Percentiles rank a stretch among this genome's conserved stretches.
phyloP scores from a whole-genome alignment of 2,329 filamentous ascomycete genomes.

The Pseudogymnoascus sp. region DNA sequence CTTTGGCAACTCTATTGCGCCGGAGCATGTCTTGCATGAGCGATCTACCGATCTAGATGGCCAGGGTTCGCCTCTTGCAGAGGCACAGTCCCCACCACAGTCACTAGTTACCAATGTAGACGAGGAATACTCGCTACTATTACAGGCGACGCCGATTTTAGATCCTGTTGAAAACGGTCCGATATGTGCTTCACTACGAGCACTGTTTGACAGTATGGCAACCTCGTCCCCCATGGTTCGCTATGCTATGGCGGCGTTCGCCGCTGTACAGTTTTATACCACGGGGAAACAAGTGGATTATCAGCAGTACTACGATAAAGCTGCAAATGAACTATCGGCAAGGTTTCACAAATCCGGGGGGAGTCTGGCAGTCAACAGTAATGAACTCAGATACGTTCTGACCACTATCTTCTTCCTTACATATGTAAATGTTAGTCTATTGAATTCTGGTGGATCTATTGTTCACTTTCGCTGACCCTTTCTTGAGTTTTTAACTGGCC shows the following conservation, averaged over 20 bases:
- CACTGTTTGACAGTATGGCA: conserved; percentile 5
- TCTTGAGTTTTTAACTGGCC: conserved; percentile 5
- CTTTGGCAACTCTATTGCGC: not conserved
- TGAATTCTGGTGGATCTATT: not conserved
- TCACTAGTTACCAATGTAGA: conserved; percentile 1
- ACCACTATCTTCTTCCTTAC: conserved; percentile 4
- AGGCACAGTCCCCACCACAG: not conserved
- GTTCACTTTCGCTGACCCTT: not conserved
- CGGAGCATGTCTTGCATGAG: not conserved
- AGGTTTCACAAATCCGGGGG: not conserved
- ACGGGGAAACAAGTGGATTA: conserved; percentile 4
- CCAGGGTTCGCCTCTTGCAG: not conserved
- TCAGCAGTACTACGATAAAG: conserved; percentile 1
- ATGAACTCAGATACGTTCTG: conserved; percentile 6
- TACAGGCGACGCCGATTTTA: conserved; percentile 1
- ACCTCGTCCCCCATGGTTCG: not conserved
- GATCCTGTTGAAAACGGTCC: conserved; percentile 1
- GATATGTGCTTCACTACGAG: not conserved
- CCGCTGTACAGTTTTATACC: not conserved
- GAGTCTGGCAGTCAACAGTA: not conserved
- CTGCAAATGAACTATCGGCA: not conserved
- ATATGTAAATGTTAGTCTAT: not conserved
- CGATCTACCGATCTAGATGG: not conserved
- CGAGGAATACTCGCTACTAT: conserved; percentile 6
- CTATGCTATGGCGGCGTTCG: conserved; percentile 2